Evolutionary conservation across 1,284 basidiomycete species (phyloP).

Genomic region (Athelia psychrophila): DNA sequence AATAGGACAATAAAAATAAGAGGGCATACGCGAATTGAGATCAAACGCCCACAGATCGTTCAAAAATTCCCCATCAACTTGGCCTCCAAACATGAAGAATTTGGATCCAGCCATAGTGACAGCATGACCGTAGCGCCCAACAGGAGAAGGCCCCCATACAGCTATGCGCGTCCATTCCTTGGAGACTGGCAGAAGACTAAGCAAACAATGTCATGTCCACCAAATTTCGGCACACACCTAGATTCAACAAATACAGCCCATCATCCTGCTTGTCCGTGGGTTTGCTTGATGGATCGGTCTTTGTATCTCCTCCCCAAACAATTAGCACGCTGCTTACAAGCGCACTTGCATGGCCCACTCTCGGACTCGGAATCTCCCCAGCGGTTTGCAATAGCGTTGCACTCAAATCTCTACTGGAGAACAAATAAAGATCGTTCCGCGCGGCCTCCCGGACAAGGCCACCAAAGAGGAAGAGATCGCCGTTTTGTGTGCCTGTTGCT

Average conservation of each 20-base stretch:
- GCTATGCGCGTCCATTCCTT: constrained; percentile 93
- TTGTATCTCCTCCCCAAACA: constrained; percentile 98
- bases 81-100: constrained; percentile 96
- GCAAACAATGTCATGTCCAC: constrained; percentile 1
- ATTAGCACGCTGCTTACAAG: constrained; percentile 95
- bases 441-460: constrained; percentile 92
- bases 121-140: constrained; percentile 94
- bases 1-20: constrained; percentile 3
- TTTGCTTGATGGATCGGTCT: constrained; percentile 63
- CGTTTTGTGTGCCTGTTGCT: constrained; percentile 72
- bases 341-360: constrained; percentile 95
- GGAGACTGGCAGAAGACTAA: constrained; percentile 50
- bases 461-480: constrained; percentile 96
- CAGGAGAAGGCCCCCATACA: constrained; percentile 73
- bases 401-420: constrained; percentile 79
- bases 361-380: constrained; percentile 86
- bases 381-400: constrained; percentile 82
- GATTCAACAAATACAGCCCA: constrained; percentile 92
- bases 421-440: constrained; percentile 92
- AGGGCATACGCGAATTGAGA: constrained; percentile 80
- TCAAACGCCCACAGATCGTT: constrained; percentile 98
- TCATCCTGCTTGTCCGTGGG: constrained; percentile 88
- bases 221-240: constrained; percentile 55
- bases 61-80: constrained; percentile 94
- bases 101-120: constrained; percentile 90